These are phyloP conservation scores for Podospora australis DNA, from an alignment of 495 filamentous ascomycete species.

Conservation along the genomic window DNA sequence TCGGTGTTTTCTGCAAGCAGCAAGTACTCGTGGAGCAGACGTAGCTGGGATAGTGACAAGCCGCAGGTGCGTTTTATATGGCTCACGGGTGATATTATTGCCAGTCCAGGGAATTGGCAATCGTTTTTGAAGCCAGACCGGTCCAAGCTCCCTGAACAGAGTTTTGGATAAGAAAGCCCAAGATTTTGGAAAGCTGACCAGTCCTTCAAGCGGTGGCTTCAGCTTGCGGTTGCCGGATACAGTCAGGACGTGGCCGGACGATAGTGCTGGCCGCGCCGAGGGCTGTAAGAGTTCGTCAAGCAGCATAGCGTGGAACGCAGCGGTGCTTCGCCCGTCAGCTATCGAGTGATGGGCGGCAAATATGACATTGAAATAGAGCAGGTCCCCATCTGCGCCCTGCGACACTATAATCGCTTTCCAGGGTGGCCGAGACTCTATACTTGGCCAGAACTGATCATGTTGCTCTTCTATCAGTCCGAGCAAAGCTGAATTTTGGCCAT, in stretches of 20 bases:
- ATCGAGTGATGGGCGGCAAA: slow-evolving; percentile 31
- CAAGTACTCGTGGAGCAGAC: slow-evolving; percentile 14
- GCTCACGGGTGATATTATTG: slow-evolving; percentile 16
- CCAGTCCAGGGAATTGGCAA: slow-evolving; percentile 22
- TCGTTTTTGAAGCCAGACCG: slow-evolving; percentile 9
- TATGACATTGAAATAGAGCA: slow-evolving; percentile 21
- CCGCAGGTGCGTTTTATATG: slow-evolving; percentile 20
- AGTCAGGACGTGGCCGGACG: slow-evolving; percentile 11
- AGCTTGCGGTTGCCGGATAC: background rate
- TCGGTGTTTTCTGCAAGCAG: slow-evolving; percentile 19
- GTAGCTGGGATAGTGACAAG: slow-evolving; percentile 20
- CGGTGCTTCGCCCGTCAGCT: slow-evolving; percentile 29
- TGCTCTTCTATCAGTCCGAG: slow-evolving; percentile 12
- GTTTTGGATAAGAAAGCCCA: slow-evolving; percentile 17
- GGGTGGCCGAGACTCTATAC: slow-evolving; percentile 18
- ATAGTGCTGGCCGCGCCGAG: slow-evolving; percentile 1
- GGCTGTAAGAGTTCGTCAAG: slow-evolving; percentile 20
- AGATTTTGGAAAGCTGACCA: slow-evolving; percentile 22
- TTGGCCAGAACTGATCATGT: slow-evolving; percentile 21
- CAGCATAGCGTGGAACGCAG: slow-evolving; percentile 27
- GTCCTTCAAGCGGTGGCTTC: slow-evolving; percentile 15
- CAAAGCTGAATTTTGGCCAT: slow-evolving; percentile 13
- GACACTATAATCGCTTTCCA: slow-evolving; percentile 28
- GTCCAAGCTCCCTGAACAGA: slow-evolving; percentile 19
- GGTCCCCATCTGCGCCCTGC: background rate